phyloP scores from a whole-genome alignment of 179 eudicot genomes.

The Silene coronaria region DNA sequence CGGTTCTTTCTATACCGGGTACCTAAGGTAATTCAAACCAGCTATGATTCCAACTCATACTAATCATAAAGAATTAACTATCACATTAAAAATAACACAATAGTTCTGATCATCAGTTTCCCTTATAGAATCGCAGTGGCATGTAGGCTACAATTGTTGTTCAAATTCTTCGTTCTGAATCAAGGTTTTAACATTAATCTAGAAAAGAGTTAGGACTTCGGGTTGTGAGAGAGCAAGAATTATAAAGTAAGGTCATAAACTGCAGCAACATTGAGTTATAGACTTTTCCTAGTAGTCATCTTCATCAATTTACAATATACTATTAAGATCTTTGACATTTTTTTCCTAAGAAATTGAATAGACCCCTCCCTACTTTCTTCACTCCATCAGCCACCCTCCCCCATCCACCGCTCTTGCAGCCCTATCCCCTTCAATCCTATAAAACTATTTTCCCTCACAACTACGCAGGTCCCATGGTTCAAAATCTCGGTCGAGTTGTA shows the following conservation, averaged over 20 bases:
- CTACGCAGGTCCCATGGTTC: neutral
- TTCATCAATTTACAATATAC: neutral
- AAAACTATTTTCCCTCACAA: neutral
- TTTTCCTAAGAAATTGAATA: too few species aligned
- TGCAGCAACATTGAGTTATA: too few species aligned
- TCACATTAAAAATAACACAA: neutral
- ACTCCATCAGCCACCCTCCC: neutral
- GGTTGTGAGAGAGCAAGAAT: too few species aligned
- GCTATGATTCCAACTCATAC: neutral
- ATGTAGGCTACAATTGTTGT: neutral
- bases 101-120: neutral
- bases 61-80: neutral
- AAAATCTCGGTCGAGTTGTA: too few species aligned
- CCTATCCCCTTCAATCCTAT: neutral
- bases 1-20: neutral
- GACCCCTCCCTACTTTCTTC: too few species aligned
- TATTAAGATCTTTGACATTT: too few species aligned
- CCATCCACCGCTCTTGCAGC: neutral
- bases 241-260: too few species aligned
- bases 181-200: too few species aligned
- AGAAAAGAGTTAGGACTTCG: too few species aligned
- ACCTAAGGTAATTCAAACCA: neutral
- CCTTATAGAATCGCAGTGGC: neutral
- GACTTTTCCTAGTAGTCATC: neutral
- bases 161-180: neutral